These are phyloP conservation scores for Starmerella bombi DNA, from an alignment of 805 yeast species.

Conservation along the genomic window DNA sequence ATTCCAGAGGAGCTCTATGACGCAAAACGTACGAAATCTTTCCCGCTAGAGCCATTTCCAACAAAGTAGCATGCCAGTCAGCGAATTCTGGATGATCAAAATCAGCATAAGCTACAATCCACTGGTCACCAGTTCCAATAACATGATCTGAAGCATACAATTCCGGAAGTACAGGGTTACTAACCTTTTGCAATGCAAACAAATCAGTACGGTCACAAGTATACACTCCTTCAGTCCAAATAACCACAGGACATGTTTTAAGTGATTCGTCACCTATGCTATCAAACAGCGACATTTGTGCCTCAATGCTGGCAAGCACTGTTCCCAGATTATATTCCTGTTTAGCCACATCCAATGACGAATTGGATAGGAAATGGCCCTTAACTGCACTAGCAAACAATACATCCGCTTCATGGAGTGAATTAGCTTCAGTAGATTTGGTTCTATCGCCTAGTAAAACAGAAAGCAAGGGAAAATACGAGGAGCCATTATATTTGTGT, in stretches of 20 bases:
- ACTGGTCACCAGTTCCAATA: slow-evolving; percentile 42
- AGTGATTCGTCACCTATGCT: slow-evolving; percentile 25
- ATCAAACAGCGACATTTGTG: slow-evolving; percentile 46
- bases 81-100: slow-evolving; percentile 38
- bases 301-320: slow-evolving; percentile 48
- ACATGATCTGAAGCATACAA: slow-evolving; percentile 46
- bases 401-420: slow-evolving; percentile 8
- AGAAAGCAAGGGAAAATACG: slow-evolving; percentile 27
- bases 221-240: slow-evolving; percentile 38
- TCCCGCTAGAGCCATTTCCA: slow-evolving; percentile 45
- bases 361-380: slow-evolving; percentile 12
- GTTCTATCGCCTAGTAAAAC: slow-evolving; percentile 16
- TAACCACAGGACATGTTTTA: slow-evolving; percentile 35
- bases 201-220: slow-evolving; percentile 61
- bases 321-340: slow-evolving; percentile 37
- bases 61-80: slow-evolving; percentile 45
- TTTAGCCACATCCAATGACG: slow-evolving; percentile 25
- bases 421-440: slow-evolving; percentile 10
- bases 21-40: slow-evolving; percentile 68
- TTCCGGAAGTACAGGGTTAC: slow-evolving; percentile 10
- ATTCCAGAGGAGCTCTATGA: slow-evolving; percentile 38
- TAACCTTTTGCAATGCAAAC: slow-evolving; percentile 51
- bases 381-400: slow-evolving; percentile 17
- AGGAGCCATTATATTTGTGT: slow-evolving; percentile 23
- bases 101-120: slow-evolving; percentile 57